Conservation (phyloP, 495 filamentous ascomycete species). For the Aspergillus campestris region DNA sequence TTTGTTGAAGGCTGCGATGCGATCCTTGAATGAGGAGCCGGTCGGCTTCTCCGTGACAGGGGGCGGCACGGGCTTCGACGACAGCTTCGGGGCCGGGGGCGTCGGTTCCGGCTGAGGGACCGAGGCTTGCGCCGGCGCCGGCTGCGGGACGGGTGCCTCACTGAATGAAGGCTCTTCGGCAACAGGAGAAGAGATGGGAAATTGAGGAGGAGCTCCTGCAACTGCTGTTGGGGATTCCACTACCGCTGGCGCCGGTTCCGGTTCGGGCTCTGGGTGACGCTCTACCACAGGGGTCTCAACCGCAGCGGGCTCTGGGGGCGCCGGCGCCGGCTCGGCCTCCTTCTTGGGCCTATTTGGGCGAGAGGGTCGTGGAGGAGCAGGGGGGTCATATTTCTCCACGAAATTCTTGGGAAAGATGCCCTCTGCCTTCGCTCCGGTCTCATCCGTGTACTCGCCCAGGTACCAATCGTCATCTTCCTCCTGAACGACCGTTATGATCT, state of each 20-base stretch:
- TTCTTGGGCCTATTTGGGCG: slow-evolving; percentile 65
- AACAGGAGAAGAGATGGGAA: slow-evolving; percentile 25
- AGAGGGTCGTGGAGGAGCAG: slow-evolving; percentile 75
- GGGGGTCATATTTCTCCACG: slow-evolving; percentile 89
- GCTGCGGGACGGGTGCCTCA: slow-evolving; percentile 16
- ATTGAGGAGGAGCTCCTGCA: slow-evolving; percentile 29
- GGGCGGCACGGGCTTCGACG: slow-evolving; percentile 44
- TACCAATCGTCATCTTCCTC: slow-evolving; percentile 96
- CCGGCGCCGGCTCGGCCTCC: slow-evolving; percentile 41
- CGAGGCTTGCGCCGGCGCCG: slow-evolving; percentile 16
- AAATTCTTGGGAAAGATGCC: slow-evolving; percentile 97
- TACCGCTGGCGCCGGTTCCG: slow-evolving; percentile 15
- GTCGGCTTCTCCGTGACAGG: slow-evolving; percentile 70
- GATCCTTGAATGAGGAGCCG: slow-evolving; percentile 76
- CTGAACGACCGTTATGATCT: slow-evolving; percentile 88
- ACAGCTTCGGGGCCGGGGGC: slow-evolving; percentile 32
- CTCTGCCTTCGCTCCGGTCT: slow-evolving; percentile 60
- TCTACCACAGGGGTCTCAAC: slow-evolving; percentile 23
- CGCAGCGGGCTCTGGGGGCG: slow-evolving; percentile 30
- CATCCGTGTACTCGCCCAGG: slow-evolving; percentile 78
- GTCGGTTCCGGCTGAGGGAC: slow-evolving; percentile 17
- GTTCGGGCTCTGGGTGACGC: slow-evolving; percentile 21
- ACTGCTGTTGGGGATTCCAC: slow-evolving; percentile 21
- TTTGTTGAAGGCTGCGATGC: slow-evolving; percentile 96
- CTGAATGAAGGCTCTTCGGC: slow-evolving; percentile 13